Evolutionary conservation across 2,329 filamentous ascomycete species (phyloP), one percentile per base, ranked within the genome.

Genomic region (Fusarium pseudoanthophilum): DNA sequence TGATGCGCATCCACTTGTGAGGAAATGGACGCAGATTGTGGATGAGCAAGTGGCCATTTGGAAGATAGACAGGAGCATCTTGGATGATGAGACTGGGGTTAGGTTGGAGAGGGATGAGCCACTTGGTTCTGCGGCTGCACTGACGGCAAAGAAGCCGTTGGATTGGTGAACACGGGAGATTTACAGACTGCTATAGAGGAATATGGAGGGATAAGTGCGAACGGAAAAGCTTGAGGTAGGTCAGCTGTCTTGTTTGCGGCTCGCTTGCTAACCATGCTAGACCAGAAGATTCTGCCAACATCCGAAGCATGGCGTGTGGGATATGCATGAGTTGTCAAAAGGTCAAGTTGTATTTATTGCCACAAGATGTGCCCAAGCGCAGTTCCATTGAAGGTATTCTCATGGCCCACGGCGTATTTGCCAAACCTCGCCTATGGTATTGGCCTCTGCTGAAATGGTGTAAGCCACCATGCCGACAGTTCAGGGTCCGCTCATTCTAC

Each of bases 1-100:
- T 2, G 84, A 83, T 43, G 87, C 89, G 32, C 93, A 95, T 81
- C 93, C 93, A 42, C 73, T 94, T 56, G 79, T 95, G 43, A 81
- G 75, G 65, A 90, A 87, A 79, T 95, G 93, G 93, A 83, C 83
- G 39, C 78, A 21, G 11, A 70, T 80, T 28, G 75, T 80, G 32
- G 78, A 82, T 21, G 75, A 77, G 56, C 79, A 82, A 67, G 60
- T 81, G 24, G 63, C 61, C 46, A 36, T 73, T 52, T 84, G 82
- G 83, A 76, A 77, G 46, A 81, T 84, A 67, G 73, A 83, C 39
- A 67, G 74, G 40, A 66, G 73, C 10, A 69, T 84, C 21, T 67
- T 83, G 72, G 79, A 80, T 14, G 78, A 82, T 60, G 82, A 84
- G 59, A 74, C 67, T 24, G 78, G 74, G 18, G 66, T 75, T 28